A percentile compares a stretch with the other conserved stretches of the same genome.
phyloP scores from a whole-genome alignment of 2,329 filamentous ascomycete genomes.

The Bipolaris zeicola region DNA sequence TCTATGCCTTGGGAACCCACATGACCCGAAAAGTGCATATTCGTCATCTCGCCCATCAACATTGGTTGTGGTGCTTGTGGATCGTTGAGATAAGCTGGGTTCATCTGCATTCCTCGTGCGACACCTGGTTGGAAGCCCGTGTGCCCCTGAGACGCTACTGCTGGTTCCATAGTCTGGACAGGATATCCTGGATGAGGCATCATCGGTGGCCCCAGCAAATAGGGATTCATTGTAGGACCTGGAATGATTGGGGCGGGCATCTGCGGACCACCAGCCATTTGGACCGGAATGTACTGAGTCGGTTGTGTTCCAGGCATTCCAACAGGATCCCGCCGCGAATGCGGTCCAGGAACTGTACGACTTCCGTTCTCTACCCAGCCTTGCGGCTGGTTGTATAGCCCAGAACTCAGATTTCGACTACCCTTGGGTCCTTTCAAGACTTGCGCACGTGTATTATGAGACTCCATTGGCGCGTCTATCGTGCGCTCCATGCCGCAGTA shows the following conservation, averaged over 20 bases:
- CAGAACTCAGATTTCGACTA: conserved; percentile 19
- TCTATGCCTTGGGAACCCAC: conserved; percentile 17
- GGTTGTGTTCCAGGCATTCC: conserved; percentile 18
- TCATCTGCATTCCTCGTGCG: conserved; percentile 16
- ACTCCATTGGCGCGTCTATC: conserved; percentile 2
- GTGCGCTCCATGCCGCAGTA: conserved; percentile 2
- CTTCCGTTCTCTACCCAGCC: conserved; percentile 30
- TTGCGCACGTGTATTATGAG: conserved; percentile 12
- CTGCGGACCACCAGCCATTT: conserved; percentile 20
- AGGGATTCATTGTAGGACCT: conserved; percentile 16
- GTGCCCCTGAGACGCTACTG: conserved; percentile 14
- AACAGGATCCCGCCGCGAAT: conserved; percentile 21
- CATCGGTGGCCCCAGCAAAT: conserved; percentile 17
- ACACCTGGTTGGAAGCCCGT: conserved; percentile 18
- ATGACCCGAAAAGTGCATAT: conserved; percentile 24
- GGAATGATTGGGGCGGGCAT: conserved; percentile 12
- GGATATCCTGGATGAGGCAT: conserved; percentile 17
- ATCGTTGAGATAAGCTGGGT: conserved; percentile 21
- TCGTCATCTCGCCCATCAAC: conserved; percentile 39
- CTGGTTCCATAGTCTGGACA: conserved; percentile 18
- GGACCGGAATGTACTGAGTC: conserved; percentile 18
- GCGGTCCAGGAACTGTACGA: conserved; percentile 19
- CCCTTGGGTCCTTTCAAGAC: conserved; percentile 17
- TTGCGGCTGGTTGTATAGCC: conserved; percentile 12
- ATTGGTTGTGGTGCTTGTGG: conserved; percentile 8